A percentile compares a stretch with the other conserved stretches of the same genome.
These are phyloP conservation scores for Choanephora cucurbitarum DNA, from an alignment of 371 early-diverging fungal genomes.

Conservation along the genomic window DNA sequence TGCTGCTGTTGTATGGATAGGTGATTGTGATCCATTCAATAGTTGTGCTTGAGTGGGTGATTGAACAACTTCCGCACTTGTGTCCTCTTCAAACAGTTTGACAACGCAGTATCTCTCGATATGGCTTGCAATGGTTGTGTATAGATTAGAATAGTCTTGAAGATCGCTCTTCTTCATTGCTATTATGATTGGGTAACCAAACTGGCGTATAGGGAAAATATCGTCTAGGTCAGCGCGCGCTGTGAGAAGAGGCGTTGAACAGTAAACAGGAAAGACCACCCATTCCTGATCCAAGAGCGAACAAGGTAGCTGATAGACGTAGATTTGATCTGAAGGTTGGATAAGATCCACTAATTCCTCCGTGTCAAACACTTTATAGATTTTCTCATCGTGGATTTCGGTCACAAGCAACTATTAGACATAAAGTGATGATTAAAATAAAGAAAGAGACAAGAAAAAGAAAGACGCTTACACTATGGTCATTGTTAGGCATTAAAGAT, in stretches of 20 bases:
- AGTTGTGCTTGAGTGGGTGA: background rate
- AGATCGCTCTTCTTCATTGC: conserved; percentile 25
- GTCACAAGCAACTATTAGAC: conserved; percentile 39
- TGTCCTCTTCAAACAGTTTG: conserved; percentile 10
- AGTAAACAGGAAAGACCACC: conserved; percentile 43
- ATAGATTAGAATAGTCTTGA: conserved; percentile 11
- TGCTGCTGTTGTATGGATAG: conserved; percentile 35
- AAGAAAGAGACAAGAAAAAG: background rate
- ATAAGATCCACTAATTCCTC: conserved; percentile 54
- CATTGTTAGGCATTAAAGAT: background rate
- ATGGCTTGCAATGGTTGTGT: conserved; percentile 24
- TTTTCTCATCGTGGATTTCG: conserved; percentile 52
- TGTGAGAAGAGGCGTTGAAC: conserved; percentile 11
- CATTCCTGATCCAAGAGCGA: conserved; percentile 18
- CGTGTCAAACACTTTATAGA: conserved; percentile 59
- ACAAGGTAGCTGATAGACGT: conserved; percentile 58
- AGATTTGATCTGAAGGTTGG: conserved; percentile 50
- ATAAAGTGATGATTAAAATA: background rate
- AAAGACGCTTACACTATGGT: background rate
- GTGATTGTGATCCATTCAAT: conserved; percentile 16
- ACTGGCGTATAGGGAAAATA: conserved; percentile 5
- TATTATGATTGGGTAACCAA: conserved; percentile 38
- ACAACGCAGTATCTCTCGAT: conserved; percentile 28
- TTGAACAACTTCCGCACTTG: background rate
- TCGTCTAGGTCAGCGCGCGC: background rate